Evolutionary conservation across 345 rosid species (phyloP).

Genomic region (Bruguiera parviflora): DNA sequence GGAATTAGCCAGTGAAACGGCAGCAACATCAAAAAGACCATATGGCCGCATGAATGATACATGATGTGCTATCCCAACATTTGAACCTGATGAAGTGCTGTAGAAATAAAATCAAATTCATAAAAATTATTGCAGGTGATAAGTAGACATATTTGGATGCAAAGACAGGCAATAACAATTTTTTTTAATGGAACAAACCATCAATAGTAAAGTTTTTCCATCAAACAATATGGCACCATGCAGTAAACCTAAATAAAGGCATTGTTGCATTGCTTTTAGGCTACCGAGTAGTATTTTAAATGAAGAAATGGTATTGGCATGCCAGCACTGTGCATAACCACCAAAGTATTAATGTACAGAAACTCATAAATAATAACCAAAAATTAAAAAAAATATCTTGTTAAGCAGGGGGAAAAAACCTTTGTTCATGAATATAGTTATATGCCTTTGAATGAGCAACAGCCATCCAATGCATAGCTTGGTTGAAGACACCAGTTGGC

Average conservation of each 20-base stretch:
- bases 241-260: not conserved
- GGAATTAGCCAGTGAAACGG: conserved; percentile 70
- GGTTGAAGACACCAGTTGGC: conserved; percentile 82
- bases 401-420: conserved; percentile 33
- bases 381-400: not conserved
- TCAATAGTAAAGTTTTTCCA: no score
- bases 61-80: conserved; percentile 88
- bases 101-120: conserved; percentile 4
- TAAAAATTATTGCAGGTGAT: not conserved
- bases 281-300: no score
- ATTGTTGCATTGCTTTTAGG: not conserved
- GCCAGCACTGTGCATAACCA: no score
- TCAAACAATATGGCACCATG: no score
- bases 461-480: conserved; percentile 81
- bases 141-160: not conserved
- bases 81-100: conserved; percentile 30
- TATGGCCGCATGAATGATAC: conserved; percentile 89
- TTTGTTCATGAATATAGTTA: conserved; percentile 66
- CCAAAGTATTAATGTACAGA: no score
- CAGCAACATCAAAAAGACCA: conserved; percentile 83
- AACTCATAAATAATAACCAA: no score
- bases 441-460: conserved; percentile 79
- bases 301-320: not conserved
- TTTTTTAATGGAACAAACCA: no score
- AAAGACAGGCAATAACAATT: not conserved